Percentiles rank a stretch among this genome's conserved stretches.
Conservation (phyloP, 805 yeast species). For the Candida jianshihensis region DNA sequence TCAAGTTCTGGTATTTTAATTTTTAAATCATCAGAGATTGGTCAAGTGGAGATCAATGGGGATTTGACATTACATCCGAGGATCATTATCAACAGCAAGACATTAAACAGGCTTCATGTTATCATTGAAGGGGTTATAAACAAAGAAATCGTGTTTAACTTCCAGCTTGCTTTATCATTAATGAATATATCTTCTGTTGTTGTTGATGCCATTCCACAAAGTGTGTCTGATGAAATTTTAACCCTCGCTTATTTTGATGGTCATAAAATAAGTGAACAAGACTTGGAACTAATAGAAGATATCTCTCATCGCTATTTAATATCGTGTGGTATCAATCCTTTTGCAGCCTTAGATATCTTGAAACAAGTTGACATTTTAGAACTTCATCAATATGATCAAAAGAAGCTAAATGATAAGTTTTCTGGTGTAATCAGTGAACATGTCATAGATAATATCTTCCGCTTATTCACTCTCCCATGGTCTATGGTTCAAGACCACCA, state of each 20-base stretch:
- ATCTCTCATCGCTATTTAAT: conserved; percentile 5
- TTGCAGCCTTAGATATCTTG: conserved; percentile 6
- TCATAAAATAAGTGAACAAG: not conserved
- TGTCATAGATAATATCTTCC: not conserved
- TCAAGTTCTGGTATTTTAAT: conserved; percentile 10
- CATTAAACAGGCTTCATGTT: conserved; percentile 5
- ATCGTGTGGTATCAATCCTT: conserved; percentile 13
- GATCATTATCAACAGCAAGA: conserved; percentile 2
- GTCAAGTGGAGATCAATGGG: conserved; percentile 11
- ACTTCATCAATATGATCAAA: conserved; percentile 3
- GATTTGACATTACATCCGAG: conserved; percentile 1
- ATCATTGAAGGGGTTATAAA: conserved; percentile 2
- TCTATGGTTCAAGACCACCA: not conserved
- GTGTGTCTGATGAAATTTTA: conserved; percentile 4
- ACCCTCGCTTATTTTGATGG: conserved; percentile 1
- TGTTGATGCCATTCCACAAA: not conserved
- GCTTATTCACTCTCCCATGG: conserved; percentile 8
- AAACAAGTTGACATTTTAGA: conserved; percentile 2
- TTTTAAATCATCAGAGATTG: conserved; percentile 4
- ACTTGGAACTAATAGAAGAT: conserved; percentile 1
- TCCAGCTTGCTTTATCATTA: conserved; percentile 12
- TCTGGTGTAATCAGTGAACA: conserved; percentile 1
- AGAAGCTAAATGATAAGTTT: conserved; percentile 1
- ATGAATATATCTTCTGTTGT: conserved; percentile 6
- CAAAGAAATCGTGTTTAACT: conserved; percentile 6